These are phyloP conservation scores for Apiospora saccharicola DNA, from an alignment of 2,329 filamentous ascomycete species.

Conservation along the genomic window DNA sequence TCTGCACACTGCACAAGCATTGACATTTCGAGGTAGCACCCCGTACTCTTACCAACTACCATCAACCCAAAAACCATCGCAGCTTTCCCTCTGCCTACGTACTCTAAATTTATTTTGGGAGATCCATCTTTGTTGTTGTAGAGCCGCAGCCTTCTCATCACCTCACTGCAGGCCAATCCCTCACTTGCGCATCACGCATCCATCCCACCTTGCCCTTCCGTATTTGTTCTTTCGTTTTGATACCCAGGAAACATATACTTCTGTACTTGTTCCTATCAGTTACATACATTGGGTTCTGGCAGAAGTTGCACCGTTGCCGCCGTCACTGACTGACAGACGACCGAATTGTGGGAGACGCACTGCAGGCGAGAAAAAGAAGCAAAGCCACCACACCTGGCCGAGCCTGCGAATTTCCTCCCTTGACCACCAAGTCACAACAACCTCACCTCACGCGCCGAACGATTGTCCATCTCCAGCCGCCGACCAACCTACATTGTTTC, in stretches of 20 bases:
- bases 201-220: constrained; percentile 2
- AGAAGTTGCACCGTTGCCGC: not conserved
- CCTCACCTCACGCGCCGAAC: constrained; percentile 19
- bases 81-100: constrained; percentile 6
- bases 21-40: not conserved
- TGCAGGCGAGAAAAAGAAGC: constrained; percentile 19
- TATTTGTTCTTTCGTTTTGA: constrained; percentile 23
- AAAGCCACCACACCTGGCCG: constrained; percentile 19
- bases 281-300: not conserved
- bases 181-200: constrained; percentile 20
- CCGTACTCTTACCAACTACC: not conserved
- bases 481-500: constrained; percentile 2
- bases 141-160: constrained; percentile 20
- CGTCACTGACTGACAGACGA: not conserved
- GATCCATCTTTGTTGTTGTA: constrained; percentile 16
- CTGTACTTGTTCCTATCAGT: constrained; percentile 11
- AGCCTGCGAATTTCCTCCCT: constrained; percentile 18
- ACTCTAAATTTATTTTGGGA: constrained; percentile 22
- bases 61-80: not conserved
- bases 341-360: constrained; percentile 6
- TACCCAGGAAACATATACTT: constrained; percentile 20
- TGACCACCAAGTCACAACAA: constrained; percentile 20
- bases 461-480: constrained; percentile 17
- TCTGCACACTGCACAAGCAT: not conserved
- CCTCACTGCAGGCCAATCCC: not conserved